phyloP scores from a whole-genome alignment of 305 asterid genomes.

The Petunia hybrid region DNA sequence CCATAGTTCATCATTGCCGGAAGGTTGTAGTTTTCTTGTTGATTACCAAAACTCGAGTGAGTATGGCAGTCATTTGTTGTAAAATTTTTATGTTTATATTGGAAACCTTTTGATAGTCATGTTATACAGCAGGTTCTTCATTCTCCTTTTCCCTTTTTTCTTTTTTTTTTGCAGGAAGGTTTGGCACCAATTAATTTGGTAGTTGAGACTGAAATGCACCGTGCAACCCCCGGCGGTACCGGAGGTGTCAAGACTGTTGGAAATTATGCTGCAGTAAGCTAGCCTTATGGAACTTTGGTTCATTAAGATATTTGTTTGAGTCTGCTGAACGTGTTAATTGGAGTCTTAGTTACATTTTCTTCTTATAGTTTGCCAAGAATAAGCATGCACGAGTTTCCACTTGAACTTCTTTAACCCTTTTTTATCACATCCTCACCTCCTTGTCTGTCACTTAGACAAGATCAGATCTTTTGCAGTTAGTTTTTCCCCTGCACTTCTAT shows the following conservation, averaged over 20 bases:
- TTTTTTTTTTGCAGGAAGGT: conserved; percentile 72
- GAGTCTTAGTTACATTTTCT: conserved; percentile 25
- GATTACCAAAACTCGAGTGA: neutral
- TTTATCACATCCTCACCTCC: neutral
- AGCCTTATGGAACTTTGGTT: conserved; percentile 1
- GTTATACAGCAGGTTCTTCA: neutral
- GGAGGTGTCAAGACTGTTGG: conserved; percentile 98
- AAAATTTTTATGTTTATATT: neutral
- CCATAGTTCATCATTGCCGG: neutral
- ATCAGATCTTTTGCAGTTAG: conserved; percentile 20
- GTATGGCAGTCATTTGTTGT: neutral
- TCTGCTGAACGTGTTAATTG: neutral
- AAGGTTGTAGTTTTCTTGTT: neutral
- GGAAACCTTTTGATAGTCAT: neutral
- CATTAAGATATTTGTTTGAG: neutral
- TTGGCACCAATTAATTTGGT: conserved; percentile 91
- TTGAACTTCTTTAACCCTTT: conserved; percentile 11
- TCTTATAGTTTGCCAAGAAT: conserved; percentile 1
- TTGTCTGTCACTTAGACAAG: neutral
- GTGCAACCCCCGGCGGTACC: conserved; percentile 99
- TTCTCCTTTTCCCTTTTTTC: neutral
- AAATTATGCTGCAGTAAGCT: conserved; percentile 92
- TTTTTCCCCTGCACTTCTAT: neutral
- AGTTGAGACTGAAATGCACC: conserved; percentile 93
- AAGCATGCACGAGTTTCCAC: neutral